phyloP scores from a whole-genome alignment of 768 basidiomycete species.

The Russula sp. region DNA sequence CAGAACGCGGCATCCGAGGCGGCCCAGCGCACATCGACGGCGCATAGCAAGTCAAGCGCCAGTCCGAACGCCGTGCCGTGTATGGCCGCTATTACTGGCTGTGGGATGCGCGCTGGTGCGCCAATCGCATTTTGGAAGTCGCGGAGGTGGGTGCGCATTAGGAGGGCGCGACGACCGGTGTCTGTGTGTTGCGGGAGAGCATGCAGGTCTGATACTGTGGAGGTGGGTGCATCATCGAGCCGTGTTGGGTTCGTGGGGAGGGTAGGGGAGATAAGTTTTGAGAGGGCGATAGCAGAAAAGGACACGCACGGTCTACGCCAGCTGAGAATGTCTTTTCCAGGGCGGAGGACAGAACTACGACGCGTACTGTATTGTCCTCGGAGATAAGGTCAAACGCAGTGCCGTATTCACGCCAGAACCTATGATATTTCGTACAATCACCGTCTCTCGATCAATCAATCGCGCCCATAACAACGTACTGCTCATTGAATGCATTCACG shows the following conservation, averaged over 20 bases:
- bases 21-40: conserved; percentile 79
- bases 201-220: conserved; percentile 31
- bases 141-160: conserved; percentile 47
- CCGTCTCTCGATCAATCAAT: background rate
- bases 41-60: conserved; percentile 69
- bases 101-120: conserved; percentile 60
- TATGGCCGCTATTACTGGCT: conserved; percentile 81
- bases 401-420: conserved; percentile 73
- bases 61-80: conserved; percentile 76
- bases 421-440: conserved; percentile 34
- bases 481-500: conserved; percentile 25
- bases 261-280: background rate
- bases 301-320: conserved; percentile 75
- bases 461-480: conserved; percentile 15
- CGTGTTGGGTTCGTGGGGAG: background rate
- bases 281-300: too few species aligned
- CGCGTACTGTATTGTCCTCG: conserved; percentile 57
- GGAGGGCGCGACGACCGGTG: conserved; percentile 50
- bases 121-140: conserved; percentile 71
- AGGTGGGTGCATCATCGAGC: background rate
- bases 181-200: conserved; percentile 41
- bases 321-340: conserved; percentile 77
- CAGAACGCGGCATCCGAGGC: conserved; percentile 59
- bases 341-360: conserved; percentile 67
- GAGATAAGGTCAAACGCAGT: conserved; percentile 55